A percentile compares a stretch with the other conserved stretches of the same genome.
These are phyloP conservation scores for Podospora bellae-mahoneyi DNA, from an alignment of 495 filamentous ascomycete genomes.

Conservation along the genomic window DNA sequence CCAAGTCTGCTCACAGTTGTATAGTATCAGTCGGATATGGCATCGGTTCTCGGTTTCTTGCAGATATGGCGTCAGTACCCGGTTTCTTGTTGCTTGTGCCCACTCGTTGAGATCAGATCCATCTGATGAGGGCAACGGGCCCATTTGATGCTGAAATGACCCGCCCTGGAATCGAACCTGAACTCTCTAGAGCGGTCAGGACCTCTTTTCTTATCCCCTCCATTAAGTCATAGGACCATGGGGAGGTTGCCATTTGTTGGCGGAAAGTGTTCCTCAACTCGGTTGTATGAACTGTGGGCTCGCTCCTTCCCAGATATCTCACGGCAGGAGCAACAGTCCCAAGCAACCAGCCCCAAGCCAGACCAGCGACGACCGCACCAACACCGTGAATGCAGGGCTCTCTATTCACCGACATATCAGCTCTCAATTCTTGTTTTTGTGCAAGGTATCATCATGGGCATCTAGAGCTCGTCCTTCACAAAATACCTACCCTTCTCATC, in stretches of 20 bases:
- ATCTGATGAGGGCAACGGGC: background rate
- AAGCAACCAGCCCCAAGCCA: background rate
- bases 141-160: background rate
- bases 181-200: background rate
- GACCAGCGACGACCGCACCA: background rate
- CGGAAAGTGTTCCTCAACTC: background rate
- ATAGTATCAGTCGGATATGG: background rate
- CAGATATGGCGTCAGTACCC: no score
- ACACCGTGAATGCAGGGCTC: background rate
- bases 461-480: conserved; percentile 28
- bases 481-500: background rate
- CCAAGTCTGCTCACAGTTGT: background rate
- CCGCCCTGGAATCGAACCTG: background rate
- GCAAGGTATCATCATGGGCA: background rate
- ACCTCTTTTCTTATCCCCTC: background rate
- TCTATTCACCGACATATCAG: background rate
- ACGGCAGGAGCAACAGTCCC: background rate
- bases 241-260: background rate
- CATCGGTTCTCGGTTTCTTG: background rate
- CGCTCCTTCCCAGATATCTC: background rate
- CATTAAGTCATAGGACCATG: background rate
- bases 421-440: background rate
- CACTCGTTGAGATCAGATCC: background rate
- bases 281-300: background rate
- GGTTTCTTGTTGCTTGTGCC: background rate